phyloP scores from a whole-genome alignment of 345 rosid species.

The Clarkia xantiana region DNA sequence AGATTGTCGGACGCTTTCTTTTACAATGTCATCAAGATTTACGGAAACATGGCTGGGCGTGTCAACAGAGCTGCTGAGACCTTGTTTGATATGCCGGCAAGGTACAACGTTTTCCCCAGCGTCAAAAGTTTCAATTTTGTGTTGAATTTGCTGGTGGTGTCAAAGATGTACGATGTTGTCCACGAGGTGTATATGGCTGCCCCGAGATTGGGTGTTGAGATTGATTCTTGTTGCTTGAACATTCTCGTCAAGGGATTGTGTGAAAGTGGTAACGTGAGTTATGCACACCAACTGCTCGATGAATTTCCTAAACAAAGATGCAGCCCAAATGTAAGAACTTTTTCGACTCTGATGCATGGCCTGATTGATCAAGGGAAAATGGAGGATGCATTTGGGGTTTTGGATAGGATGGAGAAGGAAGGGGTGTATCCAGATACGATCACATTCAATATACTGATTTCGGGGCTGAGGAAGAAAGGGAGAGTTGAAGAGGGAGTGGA shows the following conservation, averaged over 20 bases:
- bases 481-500: conserved; percentile 54
- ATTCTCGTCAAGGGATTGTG: conserved; percentile 68
- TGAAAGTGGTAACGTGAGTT: conserved; percentile 46
- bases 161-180: conserved; percentile 47
- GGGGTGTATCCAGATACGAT: conserved; percentile 53
- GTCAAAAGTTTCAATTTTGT: conserved; percentile 58
- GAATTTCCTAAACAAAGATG: conserved; percentile 82
- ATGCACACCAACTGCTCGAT: conserved; percentile 67
- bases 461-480: conserved; percentile 67
- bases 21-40: conserved; percentile 50
- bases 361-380: conserved; percentile 47
- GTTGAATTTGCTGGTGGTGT: conserved; percentile 52
- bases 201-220: conserved; percentile 52
- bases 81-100: conserved; percentile 48
- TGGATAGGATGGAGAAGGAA: conserved; percentile 63
- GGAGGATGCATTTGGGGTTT: conserved; percentile 42
- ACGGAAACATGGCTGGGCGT: conserved; percentile 54
- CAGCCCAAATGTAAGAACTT: conserved; percentile 59
- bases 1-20: conserved; percentile 64
- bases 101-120: conserved; percentile 55
- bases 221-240: conserved; percentile 75
- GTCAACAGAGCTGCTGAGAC: conserved; percentile 48
- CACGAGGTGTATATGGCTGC: conserved; percentile 47
- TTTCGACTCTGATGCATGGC: conserved; percentile 55
- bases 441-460: conserved; percentile 71